Conservation (phyloP, 164 flowering plant genomes). For the Vitis rotundifolia region DNA sequence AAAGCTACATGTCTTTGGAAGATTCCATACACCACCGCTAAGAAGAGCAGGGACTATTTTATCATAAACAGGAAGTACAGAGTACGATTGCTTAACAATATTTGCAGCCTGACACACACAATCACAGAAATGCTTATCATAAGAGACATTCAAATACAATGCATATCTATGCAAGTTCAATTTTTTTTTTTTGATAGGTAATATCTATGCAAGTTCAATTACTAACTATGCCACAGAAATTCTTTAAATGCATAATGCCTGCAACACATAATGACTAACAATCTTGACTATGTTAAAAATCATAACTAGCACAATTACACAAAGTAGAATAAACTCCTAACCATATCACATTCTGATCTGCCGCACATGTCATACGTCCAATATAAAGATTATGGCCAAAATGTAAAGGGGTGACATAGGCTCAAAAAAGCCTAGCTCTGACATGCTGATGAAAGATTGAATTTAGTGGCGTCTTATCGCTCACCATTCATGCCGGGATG, state of each 20-base stretch:
- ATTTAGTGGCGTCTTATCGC: background rate
- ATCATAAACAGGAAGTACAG: constrained; percentile 91
- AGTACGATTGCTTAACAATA: constrained; percentile 85
- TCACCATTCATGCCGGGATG: background rate
- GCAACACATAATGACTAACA: background rate
- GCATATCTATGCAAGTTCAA: background rate
- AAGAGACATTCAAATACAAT: background rate
- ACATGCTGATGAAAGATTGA: too few species aligned
- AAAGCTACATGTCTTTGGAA: constrained; percentile 68
- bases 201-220: background rate
- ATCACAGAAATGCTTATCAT: background rate
- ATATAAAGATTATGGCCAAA: background rate
- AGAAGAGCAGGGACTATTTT: constrained; percentile 81
- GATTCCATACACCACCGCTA: constrained; percentile 75
- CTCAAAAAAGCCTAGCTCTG: too few species aligned
- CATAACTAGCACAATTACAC: background rate
- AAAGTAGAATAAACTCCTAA: background rate
- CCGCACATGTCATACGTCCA: background rate
- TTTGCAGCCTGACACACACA: constrained; percentile 70
- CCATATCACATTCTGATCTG: background rate
- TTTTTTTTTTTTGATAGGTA: too few species aligned
- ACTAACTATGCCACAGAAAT: background rate
- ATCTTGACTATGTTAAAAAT: background rate
- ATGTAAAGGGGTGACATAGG: background rate
- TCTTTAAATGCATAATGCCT: background rate